phyloP scores from a whole-genome alignment of 805 yeast genomes.

The Candida tallmaniae region DNA sequence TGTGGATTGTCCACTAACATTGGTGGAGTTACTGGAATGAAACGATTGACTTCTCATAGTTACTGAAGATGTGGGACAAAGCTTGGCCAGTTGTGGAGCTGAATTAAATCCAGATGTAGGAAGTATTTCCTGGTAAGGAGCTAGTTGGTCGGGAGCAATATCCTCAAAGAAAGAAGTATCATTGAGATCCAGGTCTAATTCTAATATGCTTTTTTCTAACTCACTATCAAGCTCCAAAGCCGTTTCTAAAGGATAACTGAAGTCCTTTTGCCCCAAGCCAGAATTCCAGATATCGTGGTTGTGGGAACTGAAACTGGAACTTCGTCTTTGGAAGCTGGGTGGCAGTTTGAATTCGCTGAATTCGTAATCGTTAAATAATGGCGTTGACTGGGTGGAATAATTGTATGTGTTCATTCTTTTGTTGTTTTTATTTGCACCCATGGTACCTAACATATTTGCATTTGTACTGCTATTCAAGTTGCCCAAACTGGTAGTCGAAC shows the following conservation, averaged over 20 bases:
- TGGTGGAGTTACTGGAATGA: no score
- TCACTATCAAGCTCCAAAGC: slow-evolving; percentile 6
- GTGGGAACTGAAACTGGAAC: slow-evolving; percentile 1
- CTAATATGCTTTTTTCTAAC: slow-evolving; percentile 4
- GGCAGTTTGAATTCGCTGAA: slow-evolving; percentile 7
- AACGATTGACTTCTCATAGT: no score
- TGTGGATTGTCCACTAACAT: no score
- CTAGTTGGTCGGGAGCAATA: slow-evolving; percentile 4
- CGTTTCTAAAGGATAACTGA: slow-evolving; percentile 4
- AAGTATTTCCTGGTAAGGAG: background rate
- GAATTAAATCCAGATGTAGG: no score
- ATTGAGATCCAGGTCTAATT: slow-evolving; percentile 2
- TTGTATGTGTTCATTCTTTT: no score
- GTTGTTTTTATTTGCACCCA: no score
- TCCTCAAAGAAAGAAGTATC: slow-evolving; percentile 1
- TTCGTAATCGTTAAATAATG: slow-evolving; percentile 12
- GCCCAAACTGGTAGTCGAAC: no score
- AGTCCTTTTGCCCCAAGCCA: background rate
- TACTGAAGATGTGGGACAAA: background rate
- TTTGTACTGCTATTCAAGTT: no score
- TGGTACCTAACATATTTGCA: no score
- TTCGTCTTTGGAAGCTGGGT: slow-evolving; percentile 1
- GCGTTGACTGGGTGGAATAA: slow-evolving; percentile 9
- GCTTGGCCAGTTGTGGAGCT: background rate
- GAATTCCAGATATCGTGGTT: slow-evolving; percentile 4